phyloP scores from a whole-genome alignment of 1,284 basidiomycete species.

The Fistulina hepatica region DNA sequence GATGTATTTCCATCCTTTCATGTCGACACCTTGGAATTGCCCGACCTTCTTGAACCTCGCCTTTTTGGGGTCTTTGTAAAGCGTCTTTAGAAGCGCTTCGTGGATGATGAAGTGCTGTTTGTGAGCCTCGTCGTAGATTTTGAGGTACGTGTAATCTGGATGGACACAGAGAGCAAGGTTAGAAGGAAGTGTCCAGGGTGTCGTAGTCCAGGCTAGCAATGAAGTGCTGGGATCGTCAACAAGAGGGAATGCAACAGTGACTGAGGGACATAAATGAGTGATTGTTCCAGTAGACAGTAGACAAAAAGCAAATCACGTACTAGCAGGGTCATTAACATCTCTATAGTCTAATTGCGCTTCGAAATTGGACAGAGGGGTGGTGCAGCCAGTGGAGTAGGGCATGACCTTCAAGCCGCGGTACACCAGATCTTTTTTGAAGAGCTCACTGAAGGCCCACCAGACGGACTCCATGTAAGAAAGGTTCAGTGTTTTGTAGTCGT shows the following conservation, averaged over 20 bases:
- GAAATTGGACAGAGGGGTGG: constrained; percentile 96
- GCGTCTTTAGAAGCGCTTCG: constrained; percentile 76
- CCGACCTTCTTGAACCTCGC: constrained; percentile 92
- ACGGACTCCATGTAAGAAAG: constrained; percentile 94
- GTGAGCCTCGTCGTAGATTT: constrained; percentile 88
- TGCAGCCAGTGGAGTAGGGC: constrained; percentile 97
- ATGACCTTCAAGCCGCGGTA: constrained; percentile 93
- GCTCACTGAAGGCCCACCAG: constrained; percentile 98
- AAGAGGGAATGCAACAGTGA: constrained; percentile 89
- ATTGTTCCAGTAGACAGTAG: neutral
- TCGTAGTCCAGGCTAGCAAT: constrained; percentile 97
- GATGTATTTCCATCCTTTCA: constrained; percentile 96
- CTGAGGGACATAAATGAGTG: constrained; percentile 24
- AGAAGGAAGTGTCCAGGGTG: constrained; percentile 96
- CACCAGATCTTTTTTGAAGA: constrained; percentile 89
- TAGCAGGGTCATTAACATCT: constrained; percentile 91
- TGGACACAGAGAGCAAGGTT: constrained; percentile 95
- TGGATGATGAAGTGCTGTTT: constrained; percentile 90
- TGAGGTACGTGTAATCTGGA: constrained; percentile 93
- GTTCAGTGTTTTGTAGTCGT: constrained; percentile 98
- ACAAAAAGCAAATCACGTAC: constrained; percentile 35
- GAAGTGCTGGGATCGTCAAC: constrained; percentile 88
- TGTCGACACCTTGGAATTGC: constrained; percentile 80
- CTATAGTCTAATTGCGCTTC: constrained; percentile 92
- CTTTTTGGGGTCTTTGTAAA: constrained; percentile 98